Conservation (phyloP, 768 basidiomycete species). For the Termitomyces sp. region DNA sequence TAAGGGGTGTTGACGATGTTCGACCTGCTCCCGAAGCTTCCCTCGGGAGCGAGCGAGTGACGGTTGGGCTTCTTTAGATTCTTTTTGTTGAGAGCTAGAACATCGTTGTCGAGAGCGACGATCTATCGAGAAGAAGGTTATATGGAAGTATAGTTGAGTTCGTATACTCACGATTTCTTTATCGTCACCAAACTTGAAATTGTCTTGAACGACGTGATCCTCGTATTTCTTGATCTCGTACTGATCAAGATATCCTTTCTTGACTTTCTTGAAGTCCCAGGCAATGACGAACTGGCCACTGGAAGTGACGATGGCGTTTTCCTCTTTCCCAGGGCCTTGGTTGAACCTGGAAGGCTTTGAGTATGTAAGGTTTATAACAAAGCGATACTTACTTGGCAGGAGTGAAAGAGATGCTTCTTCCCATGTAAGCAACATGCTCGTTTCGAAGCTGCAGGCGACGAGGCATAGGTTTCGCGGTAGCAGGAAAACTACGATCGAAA, state of each 20-base stretch:
- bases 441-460: conserved; percentile 81
- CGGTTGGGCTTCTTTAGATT: conserved; percentile 81
- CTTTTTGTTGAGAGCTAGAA: conserved; percentile 93
- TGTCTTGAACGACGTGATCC: conserved; percentile 93
- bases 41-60: conserved; percentile 55
- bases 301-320: conserved; percentile 94
- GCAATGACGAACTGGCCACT: conserved; percentile 90
- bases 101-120: conserved; percentile 92
- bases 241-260: conserved; percentile 85
- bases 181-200: conserved; percentile 97
- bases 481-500: conserved; percentile 95
- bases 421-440: conserved; percentile 96
- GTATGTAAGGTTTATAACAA: neutral
- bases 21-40: conserved; percentile 46
- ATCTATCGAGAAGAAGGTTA: conserved; percentile 49
- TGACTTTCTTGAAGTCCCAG: conserved; percentile 97
- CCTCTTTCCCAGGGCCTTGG: conserved; percentile 79
- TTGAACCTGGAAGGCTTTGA: conserved; percentile 68
- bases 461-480: conserved; percentile 89
- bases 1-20: conserved; percentile 69
- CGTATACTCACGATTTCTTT: conserved; percentile 68
- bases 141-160: conserved; percentile 3
- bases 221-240: conserved; percentile 98
- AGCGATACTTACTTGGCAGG: conserved; percentile 72
- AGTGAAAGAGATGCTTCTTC: conserved; percentile 79